Evolutionary conservation across 768 basidiomycete species (phyloP).

Genomic region (Leccinum barrowsii): DNA sequence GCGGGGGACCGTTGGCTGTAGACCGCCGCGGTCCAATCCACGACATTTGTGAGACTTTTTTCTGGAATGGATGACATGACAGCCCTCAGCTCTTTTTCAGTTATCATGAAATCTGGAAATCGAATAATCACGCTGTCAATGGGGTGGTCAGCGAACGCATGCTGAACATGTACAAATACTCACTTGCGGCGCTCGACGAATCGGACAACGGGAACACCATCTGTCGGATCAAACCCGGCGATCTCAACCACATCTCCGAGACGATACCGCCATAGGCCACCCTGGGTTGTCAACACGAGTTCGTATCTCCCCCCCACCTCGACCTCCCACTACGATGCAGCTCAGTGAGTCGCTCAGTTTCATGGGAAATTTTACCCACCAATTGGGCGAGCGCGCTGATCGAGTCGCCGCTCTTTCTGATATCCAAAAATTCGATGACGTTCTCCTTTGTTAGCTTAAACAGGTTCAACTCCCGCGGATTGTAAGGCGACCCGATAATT

Average conservation of each 20-base stretch:
- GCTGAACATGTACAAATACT: not conserved
- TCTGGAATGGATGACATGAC: not conserved
- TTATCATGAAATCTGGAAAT: conserved; percentile 11
- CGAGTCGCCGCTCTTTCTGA: not conserved
- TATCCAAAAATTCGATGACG: conserved; percentile 17
- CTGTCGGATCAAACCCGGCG: conserved; percentile 14
- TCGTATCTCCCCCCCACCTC: conserved; percentile 16
- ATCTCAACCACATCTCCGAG: conserved; percentile 22
- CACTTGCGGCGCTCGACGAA: conserved; percentile 17
- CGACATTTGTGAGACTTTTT: not conserved
- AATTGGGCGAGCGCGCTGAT: not conserved
- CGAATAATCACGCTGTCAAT: conserved; percentile 4
- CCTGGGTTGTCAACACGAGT: conserved; percentile 13
- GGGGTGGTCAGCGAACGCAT: not conserved
- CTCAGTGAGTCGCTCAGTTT: not conserved
- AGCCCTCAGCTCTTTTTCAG: conserved; percentile 9
- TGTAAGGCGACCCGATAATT: conserved; percentile 6
- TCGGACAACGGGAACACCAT: conserved; percentile 18
- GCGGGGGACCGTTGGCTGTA: conserved; percentile 3
- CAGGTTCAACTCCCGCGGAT: conserved; percentile 4
- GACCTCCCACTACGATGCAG: conserved; percentile 14
- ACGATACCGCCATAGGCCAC: conserved; percentile 23
- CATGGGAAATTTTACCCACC: not conserved
- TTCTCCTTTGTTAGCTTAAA: not conserved
- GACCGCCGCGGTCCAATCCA: conserved; percentile 16